Percentiles rank a stretch among this genome's conserved stretches.
Evolutionary conservation across 331 rosid genomes (phyloP).

Genomic region (Stylosanthes scabra): DNA sequence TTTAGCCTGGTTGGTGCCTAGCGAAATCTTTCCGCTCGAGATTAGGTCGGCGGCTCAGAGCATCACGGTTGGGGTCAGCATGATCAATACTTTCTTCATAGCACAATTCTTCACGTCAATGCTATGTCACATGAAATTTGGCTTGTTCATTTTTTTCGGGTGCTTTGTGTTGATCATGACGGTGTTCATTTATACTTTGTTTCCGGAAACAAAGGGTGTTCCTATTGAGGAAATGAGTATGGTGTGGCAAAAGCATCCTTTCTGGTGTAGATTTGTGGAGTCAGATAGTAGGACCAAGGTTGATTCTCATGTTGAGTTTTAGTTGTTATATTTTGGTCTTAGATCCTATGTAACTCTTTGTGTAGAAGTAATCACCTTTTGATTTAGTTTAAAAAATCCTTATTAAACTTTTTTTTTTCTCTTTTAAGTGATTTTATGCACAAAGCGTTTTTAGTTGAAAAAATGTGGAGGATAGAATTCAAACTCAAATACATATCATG

Average conservation of each 20-base stretch:
- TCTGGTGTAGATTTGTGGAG: conserved; percentile 48
- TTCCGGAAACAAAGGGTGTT: conserved; percentile 58
- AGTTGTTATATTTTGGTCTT: conserved; percentile 11
- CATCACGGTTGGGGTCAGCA: conserved; percentile 47
- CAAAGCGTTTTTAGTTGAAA: conserved; percentile 20
- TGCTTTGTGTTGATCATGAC: conserved; percentile 55
- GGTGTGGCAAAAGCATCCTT: conserved; percentile 48
- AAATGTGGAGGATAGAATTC: too few relatives aligned
- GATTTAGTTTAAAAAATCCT: background rate
- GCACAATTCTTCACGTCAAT: conserved; percentile 51
- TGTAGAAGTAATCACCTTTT: too few relatives aligned
- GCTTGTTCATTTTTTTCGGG: conserved; percentile 55
- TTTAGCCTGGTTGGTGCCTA: conserved; percentile 56
- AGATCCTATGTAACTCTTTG: background rate
- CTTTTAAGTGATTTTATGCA: background rate
- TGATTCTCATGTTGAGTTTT: conserved; percentile 2
- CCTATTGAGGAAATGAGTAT: conserved; percentile 53
- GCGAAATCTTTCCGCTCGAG: conserved; percentile 54
- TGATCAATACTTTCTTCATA: conserved; percentile 52
- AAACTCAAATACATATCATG: too few relatives aligned
- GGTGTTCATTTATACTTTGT: conserved; percentile 36
- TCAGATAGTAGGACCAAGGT: background rate
- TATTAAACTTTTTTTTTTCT: background rate
- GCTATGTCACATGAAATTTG: conserved; percentile 57
- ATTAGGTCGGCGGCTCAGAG: conserved; percentile 55